phyloP scores from a whole-genome alignment of 2,329 filamentous ascomycete genomes.

The Sarocladiaceae sp. region DNA sequence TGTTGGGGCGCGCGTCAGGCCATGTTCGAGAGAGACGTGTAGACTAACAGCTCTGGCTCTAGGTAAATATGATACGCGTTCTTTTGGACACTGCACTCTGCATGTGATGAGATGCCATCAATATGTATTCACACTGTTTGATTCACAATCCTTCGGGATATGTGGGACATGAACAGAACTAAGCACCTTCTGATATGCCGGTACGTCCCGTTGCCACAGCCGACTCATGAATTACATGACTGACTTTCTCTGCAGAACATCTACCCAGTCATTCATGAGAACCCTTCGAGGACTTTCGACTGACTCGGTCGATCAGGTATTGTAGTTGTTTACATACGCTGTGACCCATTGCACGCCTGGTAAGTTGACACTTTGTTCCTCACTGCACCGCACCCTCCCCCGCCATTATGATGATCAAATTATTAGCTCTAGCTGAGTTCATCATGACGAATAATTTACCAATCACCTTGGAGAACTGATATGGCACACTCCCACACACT shows the following conservation, averaged over 20 bases:
- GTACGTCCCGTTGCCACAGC: slow-evolving; percentile 26
- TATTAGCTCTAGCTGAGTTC: slow-evolving; percentile 49
- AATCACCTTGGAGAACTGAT: slow-evolving; percentile 63
- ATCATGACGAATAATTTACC: slow-evolving; percentile 47
- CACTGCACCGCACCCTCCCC: background rate
- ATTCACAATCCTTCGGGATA: slow-evolving; percentile 34
- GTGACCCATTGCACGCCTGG: too few relatives aligned
- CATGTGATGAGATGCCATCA: slow-evolving; percentile 42
- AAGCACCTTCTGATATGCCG: slow-evolving; percentile 49
- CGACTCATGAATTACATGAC: background rate
- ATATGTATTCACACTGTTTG: slow-evolving; percentile 59
- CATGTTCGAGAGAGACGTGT: slow-evolving; percentile 11
- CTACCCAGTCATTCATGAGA: background rate
- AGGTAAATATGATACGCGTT: slow-evolving; percentile 26
- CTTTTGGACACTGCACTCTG: background rate
- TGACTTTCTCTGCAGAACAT: background rate
- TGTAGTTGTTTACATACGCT: too few relatives aligned
- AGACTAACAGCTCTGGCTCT: slow-evolving; percentile 26
- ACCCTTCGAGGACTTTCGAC: background rate
- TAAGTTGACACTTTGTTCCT: slow-evolving; percentile 12
- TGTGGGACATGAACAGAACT: slow-evolving; percentile 48
- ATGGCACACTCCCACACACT: slow-evolving; percentile 12
- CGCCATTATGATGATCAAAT: slow-evolving; percentile 47
- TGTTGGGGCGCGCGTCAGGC: background rate
- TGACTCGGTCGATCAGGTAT: background rate